Base-by-base conservation (phyloP, 2,329 filamentous ascomycete species). In the Penicillium sp. region DNA sequence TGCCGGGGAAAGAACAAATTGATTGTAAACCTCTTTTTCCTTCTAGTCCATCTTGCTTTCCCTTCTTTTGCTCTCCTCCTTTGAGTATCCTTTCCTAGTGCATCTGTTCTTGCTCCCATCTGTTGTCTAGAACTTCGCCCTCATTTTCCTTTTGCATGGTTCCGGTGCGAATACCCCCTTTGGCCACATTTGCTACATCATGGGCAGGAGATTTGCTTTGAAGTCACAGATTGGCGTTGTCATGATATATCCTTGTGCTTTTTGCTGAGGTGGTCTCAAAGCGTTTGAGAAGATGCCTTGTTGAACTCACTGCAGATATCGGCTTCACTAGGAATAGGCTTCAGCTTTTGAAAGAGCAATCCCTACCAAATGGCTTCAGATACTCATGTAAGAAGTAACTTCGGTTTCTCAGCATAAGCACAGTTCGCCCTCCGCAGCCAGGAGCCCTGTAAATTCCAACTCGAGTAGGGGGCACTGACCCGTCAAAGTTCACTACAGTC, bases 131-230 rank as follows among this genome's bases (percentile, higher is more conserved):
- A 49, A 52, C 54, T 52, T 55, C 48, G 46, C 45, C 46, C 59
- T 58, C 53, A 47, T 40, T 51, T 52, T 40, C 46, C 48, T 54
- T 56, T 55, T 62, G 58, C 61, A 65, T 64, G 54, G 56, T 54
- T 61, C 54, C 56, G 61, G 61, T 61, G 62, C 59, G 53, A 54
- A 64, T 60, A 65, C 63, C 63, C 18, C 62, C 58, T 55, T 63
- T 49, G 29, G 57, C 50, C 58, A 47, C 46, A 54, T 61, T 66
- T 64, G 53, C 53, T 61, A 51, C 48, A 50, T 57, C 56, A 51
- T 60, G 51, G 48, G 57, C 54, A 18, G 28, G 51, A 32, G 29
- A 51, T 51, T 46, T 41, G 29, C 39, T 39, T 13, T 42, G 47
- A 29, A 45, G 8, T 24, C 18, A 26, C 7, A 13, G 6, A 28